Conservation (phyloP, 2,329 filamentous ascomycete genomes). For the Sporothrix euskadiensis region DNA sequence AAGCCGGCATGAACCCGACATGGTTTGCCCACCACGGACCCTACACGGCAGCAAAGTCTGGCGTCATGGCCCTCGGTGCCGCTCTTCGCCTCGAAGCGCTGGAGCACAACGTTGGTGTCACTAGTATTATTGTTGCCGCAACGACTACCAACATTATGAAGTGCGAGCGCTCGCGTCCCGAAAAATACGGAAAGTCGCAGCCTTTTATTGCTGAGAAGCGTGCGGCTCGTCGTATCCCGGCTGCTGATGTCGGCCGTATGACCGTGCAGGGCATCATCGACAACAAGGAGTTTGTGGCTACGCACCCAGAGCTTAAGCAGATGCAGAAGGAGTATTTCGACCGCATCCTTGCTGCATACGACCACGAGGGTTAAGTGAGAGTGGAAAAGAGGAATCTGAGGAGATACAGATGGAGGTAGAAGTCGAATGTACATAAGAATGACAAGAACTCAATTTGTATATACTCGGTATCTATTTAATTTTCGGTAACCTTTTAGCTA, state of each 20-base stretch:
- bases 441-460: not conserved
- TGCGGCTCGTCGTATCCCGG: constrained; percentile 22
- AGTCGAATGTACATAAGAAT: not conserved
- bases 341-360: constrained; percentile 21
- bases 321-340: constrained; percentile 26
- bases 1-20: constrained; percentile 26
- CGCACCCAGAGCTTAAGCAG: constrained; percentile 25
- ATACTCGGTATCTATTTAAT: not conserved
- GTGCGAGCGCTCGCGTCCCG: constrained; percentile 25
- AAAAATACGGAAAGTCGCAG: constrained; percentile 22
- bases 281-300: constrained; percentile 26
- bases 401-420: not conserved
- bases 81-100: constrained; percentile 21
- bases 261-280: constrained; percentile 22
- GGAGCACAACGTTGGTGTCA: constrained; percentile 26
- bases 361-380: not conserved
- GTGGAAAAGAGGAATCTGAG: no score
- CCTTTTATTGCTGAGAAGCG: constrained; percentile 13
- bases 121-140: constrained; percentile 21
- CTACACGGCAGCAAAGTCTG: constrained; percentile 25
- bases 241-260: constrained; percentile 23
- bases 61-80: constrained; percentile 22
- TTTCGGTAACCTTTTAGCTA: not conserved
- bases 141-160: constrained; percentile 25
- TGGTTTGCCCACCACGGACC: constrained; percentile 25